Base-by-base conservation (phyloP, 1,139 yeast genomes). In the Debaryomyces fabryi region DNA sequence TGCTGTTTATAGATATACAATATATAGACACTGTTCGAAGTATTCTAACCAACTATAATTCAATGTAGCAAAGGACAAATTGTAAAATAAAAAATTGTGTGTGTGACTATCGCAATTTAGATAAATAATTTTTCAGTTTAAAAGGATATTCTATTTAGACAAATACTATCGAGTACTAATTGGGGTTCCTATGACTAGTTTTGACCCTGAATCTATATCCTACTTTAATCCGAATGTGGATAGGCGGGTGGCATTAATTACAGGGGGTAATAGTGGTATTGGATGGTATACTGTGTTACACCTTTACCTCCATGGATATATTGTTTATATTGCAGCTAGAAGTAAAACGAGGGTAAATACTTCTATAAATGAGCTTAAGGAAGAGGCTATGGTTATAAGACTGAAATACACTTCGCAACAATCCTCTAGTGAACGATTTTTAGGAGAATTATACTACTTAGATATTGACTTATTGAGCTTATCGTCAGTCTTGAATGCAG, bases 401-500 rank as follows among this genome's bases (percentile, higher is more conserved):
- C 48, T 18, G 12, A 35, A 48, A 8, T 59, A 63, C 48, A 38
- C 55, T 9, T 15, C 41, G 6, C 40, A 44, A 12, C 40, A 46
- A 32, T 29, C 47, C 21, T 40, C 47, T 1, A 48, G 55, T 27
- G 55, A 57, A 39, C 48, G 71, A 39, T 70, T 65, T 51, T 56
- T 81, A 21, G 96, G 96, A 0, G 82, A 80, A 50, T 65, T 89
- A 35, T 69, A 74, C 46, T 81, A 74, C 52, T 59, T 88, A 36
- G 84, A 83, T 48, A 65, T 87, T 45, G 96, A 90, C 63, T 68
- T 89, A 42, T 66, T 83, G 25, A 81, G 78, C 50, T 68, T 90
- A 46, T 63, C 73, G 18, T 76, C 85, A 25, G 89, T 89, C 2
- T 75, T 79, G 29, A 61, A 61, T 24, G 88, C 91, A 0, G 85